Conservation (phyloP, 495 filamentous ascomycete genomes). For the Lophiostoma macrostomum region DNA sequence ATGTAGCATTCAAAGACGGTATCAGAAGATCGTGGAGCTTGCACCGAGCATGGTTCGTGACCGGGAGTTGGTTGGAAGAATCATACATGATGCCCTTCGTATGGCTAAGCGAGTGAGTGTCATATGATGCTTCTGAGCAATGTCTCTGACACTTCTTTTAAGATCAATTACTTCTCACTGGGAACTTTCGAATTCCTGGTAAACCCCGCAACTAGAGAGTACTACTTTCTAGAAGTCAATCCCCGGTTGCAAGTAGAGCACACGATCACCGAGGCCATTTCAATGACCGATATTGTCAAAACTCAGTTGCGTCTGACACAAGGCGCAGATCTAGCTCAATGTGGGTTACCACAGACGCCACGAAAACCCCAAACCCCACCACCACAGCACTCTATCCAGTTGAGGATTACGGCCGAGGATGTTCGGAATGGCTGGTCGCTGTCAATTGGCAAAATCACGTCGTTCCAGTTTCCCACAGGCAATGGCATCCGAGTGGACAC, state of each 20-base stretch:
- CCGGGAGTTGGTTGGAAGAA: constrained; percentile 40
- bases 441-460: constrained; percentile 56
- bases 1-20: constrained; percentile 43
- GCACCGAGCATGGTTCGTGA: constrained; percentile 47
- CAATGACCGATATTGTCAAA: constrained; percentile 42
- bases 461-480: constrained; percentile 53
- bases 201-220: constrained; percentile 35
- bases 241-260: constrained; percentile 51
- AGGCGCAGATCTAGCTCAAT: constrained; percentile 45
- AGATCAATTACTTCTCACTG: constrained; percentile 40
- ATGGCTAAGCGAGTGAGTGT: constrained; percentile 39
- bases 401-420: constrained; percentile 58
- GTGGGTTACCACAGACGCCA: constrained; percentile 41
- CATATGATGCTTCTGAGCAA: background rate
- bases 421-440: constrained; percentile 51
- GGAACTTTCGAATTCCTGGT: constrained; percentile 46
- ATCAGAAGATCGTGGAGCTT: constrained; percentile 44
- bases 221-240: constrained; percentile 44
- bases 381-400: constrained; percentile 50
- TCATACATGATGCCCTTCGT: constrained; percentile 39
- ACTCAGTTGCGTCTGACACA: constrained; percentile 55
- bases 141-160: background rate
- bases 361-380: constrained; percentile 38
- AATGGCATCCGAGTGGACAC: constrained; percentile 58
- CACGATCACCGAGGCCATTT: constrained; percentile 50